Conservation (phyloP, 495 filamentous ascomycete species). For the Hypomontagnella monticulosa region DNA sequence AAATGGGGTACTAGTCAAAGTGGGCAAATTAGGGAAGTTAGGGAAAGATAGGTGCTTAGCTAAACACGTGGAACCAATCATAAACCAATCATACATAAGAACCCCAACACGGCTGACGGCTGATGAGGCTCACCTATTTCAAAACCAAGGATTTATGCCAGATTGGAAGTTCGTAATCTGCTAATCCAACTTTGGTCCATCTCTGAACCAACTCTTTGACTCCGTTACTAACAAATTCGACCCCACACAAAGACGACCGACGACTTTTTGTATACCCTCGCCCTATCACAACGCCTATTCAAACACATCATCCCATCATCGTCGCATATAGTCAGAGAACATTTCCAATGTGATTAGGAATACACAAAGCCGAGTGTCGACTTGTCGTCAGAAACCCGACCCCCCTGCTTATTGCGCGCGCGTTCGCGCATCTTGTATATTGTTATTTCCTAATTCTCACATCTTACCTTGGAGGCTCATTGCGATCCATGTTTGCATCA, state of each 20-base stretch:
- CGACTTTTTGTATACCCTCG: conserved; percentile 3
- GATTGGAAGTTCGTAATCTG: conserved; percentile 13
- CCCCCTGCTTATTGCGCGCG: neutral
- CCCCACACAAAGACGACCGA: conserved; percentile 37
- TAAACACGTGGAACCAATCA: neutral
- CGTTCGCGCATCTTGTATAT: conserved; percentile 8
- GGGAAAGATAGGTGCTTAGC: neutral
- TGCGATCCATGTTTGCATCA: conserved; percentile 37
- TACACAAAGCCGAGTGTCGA: neutral
- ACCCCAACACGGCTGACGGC: conserved; percentile 3
- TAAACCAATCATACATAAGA: no score
- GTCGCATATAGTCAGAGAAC: conserved; percentile 13
- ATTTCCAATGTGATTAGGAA: conserved; percentile 4
- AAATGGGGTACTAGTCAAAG: no score
- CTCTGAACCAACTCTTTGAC: neutral
- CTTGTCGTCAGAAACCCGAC: neutral
- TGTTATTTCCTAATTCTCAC: neutral
- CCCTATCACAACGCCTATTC: neutral
- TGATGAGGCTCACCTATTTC: conserved; percentile 39
- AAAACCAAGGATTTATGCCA: conserved; percentile 17
- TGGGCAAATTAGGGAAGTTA: no score
- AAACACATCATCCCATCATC: neutral
- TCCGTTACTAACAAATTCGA: conserved; percentile 27
- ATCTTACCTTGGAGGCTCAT: conserved; percentile 1
- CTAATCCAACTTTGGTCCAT: neutral